Evolutionary conservation across 441 rosid genomes (phyloP).

Genomic region (Erodium chrysanthum): DNA sequence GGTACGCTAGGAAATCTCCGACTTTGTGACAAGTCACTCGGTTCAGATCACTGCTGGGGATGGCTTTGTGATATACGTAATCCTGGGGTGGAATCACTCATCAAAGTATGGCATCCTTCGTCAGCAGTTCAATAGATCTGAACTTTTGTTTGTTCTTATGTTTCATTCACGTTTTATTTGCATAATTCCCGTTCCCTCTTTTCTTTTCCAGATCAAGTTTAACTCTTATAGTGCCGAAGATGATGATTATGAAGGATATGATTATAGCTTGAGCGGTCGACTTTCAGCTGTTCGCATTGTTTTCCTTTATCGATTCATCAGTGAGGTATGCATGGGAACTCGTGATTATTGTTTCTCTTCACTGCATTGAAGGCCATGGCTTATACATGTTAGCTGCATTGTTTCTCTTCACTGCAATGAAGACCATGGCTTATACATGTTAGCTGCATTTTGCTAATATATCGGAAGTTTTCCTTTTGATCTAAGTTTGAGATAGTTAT

Average conservation of each 20-base stretch:
- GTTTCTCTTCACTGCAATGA: not conserved
- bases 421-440: not conserved
- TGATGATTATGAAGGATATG: conserved; percentile 96
- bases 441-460: not conserved
- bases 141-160: not conserved
- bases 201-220: conserved; percentile 74
- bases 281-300: conserved; percentile 95
- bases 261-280: conserved; percentile 80
- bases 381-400: not conserved
- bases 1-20: conserved; percentile 94
- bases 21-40: conserved; percentile 89
- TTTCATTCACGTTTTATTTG: conserved; percentile 11
- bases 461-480: not conserved
- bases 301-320: conserved; percentile 93
- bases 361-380: not conserved
- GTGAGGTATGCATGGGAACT: conserved; percentile 60
- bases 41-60: conserved; percentile 63
- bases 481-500: conserved; percentile 18
- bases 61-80: conserved; percentile 99
- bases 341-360: conserved; percentile 6
- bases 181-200: conserved; percentile 4
- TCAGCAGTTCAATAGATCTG: conserved; percentile 16
- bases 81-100: conserved; percentile 92
- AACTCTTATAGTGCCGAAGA: conserved; percentile 82
- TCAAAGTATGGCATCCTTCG: conserved; percentile 43